A percentile compares a stretch with the other conserved stretches of the same genome.
These are phyloP conservation scores for Pezicula radicicola DNA, from an alignment of 2,329 filamentous ascomycete species.

Conservation along the genomic window DNA sequence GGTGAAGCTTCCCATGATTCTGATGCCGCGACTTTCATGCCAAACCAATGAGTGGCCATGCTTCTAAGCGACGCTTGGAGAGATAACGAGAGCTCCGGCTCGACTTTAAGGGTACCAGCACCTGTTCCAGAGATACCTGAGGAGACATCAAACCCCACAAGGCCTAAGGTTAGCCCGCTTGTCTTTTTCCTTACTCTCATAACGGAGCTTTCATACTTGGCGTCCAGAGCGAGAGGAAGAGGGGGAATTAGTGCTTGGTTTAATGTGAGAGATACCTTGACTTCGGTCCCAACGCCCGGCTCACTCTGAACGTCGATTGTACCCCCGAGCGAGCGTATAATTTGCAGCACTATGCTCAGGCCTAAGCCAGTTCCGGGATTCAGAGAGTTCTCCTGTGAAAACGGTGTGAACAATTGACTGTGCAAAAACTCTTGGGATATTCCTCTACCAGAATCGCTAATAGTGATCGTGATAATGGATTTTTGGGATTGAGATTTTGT, in stretches of 20 bases:
- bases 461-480: conserved; percentile 44
- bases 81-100: conserved; percentile 21
- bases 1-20: too few species aligned
- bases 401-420: conserved; percentile 57
- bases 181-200: conserved; percentile 11
- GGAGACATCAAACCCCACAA: conserved; percentile 23
- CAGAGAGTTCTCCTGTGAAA: conserved; percentile 60
- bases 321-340: conserved; percentile 58
- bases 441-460: conserved; percentile 64
- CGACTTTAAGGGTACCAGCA: conserved; percentile 24
- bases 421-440: conserved; percentile 61
- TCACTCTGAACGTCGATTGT: conserved; percentile 54
- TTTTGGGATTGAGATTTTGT: conserved; percentile 13
- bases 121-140: conserved; percentile 24
- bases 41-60: too few species aligned
- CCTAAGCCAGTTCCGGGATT: conserved; percentile 60
- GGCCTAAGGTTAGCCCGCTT: conserved; percentile 17
- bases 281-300: conserved; percentile 50
- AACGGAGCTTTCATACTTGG: conserved; percentile 9
- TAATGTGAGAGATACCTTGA: conserved; percentile 28
- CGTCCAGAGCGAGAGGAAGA: conserved; percentile 2
- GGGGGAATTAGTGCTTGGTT: too few species aligned
- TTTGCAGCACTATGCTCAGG: conserved; percentile 58
- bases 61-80: conserved; percentile 22
- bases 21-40: too few species aligned